Base-by-base conservation (phyloP, 345 rosid genomes). In the Eucalyptus cloeziana region DNA sequence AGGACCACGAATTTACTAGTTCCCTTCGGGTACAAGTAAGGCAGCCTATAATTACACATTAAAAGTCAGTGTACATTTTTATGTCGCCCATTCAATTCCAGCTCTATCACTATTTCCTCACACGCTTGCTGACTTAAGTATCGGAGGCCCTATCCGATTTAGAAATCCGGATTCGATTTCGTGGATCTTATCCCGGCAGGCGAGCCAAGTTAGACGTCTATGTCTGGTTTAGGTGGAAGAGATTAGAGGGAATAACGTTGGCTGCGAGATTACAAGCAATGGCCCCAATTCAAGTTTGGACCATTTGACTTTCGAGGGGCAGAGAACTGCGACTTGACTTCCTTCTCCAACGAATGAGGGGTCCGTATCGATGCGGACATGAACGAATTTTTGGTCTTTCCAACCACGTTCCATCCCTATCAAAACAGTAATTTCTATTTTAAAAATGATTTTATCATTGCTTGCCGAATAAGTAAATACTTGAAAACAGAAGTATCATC, bases 401-500 rank as follows among this genome's bases (percentile, higher is more conserved):
- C 47, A 76, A 37, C 3, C 5, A 76, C 83, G 5, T 11, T 37
- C 10, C 24, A 19, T 76, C 83, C 27, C 83, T 2, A 76, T 76
- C 83, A 10, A 37, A 37, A 10, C 25, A 37, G 47, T 10, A 37
- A 5, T 10, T 19, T 37, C 14, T 76, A 76, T 5, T 52, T 21
- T 2, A 19, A 3, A 37, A 71, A 21, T 71, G 27, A 76, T 76
- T 37, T 40, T 37, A 76, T 76, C 7, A 6, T 76, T 37, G 14
- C 45, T 71, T 10, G 27, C 45, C 0, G 27, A 24, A 10, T 12
- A 21, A 37, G 7, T 19, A 37, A 33, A 71, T 71, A 5, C 45
- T 40, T 0, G 27, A 71, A 27, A 19, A 10, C 1, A 6, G 3
- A 37, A 19, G 14, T 33, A 71, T 71, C 1, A 0, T 9, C 1